Conservation (phyloP, 2,329 filamentous ascomycete species). For the Fusarium heterosporum region DNA sequence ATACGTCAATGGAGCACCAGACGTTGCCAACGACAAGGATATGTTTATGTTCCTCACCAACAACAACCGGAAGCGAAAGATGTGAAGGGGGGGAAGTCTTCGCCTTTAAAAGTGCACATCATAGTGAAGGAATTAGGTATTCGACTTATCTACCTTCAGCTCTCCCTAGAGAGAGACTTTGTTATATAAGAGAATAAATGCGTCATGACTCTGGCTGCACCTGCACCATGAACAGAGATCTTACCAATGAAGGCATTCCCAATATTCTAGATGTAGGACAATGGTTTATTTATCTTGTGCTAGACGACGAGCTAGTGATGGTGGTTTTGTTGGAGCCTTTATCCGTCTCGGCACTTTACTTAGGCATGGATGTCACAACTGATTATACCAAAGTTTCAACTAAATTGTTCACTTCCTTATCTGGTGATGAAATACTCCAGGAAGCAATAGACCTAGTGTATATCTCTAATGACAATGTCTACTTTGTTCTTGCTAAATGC, state of each 20-base stretch:
- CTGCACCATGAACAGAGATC: slow-evolving; percentile 6
- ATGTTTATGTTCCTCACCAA: slow-evolving; percentile 38
- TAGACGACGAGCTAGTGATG: neutral
- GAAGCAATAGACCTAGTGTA: slow-evolving; percentile 13
- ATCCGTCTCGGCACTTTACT: neutral
- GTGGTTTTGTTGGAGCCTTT: neutral
- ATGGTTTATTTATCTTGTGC: neutral
- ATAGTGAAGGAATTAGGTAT: slow-evolving; percentile 42
- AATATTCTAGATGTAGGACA: neutral
- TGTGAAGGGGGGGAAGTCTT: neutral
- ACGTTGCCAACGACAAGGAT: slow-evolving; percentile 14
- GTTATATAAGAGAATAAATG: neutral
- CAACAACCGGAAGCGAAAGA: slow-evolving; percentile 19
- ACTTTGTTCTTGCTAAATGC: slow-evolving; percentile 13
- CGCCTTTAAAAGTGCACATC: slow-evolving; percentile 33
- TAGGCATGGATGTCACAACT: too few relatives aligned
- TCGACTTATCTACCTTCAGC: slow-evolving; percentile 50
- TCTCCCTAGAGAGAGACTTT: too few relatives aligned
- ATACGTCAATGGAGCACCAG: slow-evolving; percentile 23
- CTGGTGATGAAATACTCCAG: neutral
- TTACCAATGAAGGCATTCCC: neutral
- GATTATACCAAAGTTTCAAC: neutral
- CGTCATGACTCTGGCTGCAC: slow-evolving; percentile 7
- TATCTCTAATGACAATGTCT: slow-evolving; percentile 3
- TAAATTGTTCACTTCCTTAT: neutral